phyloP scores from a whole-genome alignment of 176 grass and related monocot species.

The Aegilops bicornis region DNA sequence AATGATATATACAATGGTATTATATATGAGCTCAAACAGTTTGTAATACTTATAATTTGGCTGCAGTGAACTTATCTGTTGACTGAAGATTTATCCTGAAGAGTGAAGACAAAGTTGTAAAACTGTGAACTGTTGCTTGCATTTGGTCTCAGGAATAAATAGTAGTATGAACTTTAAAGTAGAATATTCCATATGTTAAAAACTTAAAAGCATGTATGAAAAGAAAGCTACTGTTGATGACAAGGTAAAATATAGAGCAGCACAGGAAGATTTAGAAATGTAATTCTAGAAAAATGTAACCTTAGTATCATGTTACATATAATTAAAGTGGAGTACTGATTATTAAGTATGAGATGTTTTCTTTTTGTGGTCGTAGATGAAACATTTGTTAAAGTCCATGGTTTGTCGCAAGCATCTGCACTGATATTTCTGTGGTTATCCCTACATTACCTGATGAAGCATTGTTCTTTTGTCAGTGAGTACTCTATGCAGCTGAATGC shows the following conservation, averaged over 20 bases:
- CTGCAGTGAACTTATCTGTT: neutral
- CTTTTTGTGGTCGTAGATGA: neutral
- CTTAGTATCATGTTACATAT: neutral
- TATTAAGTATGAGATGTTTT: neutral
- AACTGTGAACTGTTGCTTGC: neutral
- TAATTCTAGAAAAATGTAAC: constrained; percentile 1
- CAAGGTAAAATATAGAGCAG: neutral
- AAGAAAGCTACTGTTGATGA: neutral
- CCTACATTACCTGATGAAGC: constrained; percentile 22
- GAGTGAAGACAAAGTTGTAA: neutral
- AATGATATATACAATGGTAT: neutral
- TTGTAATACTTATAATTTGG: neutral
- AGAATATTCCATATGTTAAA: neutral
- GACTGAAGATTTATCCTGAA: neutral
- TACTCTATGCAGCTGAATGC: constrained; percentile 99
- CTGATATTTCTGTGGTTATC: constrained; percentile 1
- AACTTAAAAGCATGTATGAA: neutral
- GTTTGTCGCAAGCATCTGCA: neutral
- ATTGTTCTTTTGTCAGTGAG: constrained; percentile 56
- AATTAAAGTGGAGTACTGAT: neutral
- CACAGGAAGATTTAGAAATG: neutral
- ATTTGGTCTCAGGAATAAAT: neutral
- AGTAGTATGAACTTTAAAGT: neutral
- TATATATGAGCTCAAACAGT: neutral
- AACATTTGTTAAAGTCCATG: neutral